Evolutionary conservation across 169 alveolate genomes (phyloP), one percentile per base, ranked within the genome.

Genomic region (Ichthyophthirius multifiliis): DNA sequence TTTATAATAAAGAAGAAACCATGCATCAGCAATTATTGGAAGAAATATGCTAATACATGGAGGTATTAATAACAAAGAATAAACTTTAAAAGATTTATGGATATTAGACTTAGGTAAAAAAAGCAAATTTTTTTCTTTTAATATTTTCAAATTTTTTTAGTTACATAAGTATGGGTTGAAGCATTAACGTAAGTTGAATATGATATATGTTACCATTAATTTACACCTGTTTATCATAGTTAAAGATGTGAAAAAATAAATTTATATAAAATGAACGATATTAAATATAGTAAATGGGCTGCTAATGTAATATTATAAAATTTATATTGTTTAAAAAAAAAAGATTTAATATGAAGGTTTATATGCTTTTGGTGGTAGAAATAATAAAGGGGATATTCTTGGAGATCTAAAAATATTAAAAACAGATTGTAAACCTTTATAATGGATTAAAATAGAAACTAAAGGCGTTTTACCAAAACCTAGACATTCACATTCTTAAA

Each of bases 341-440:
- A 9, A 55, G 71, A 55, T 55, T 55, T 55, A 55, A n/a, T 23
- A 55, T 27, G 71, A 55, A 55, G 71, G 71, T 55, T 34, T 55
- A 2, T 55, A 55, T 55, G 23, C 31, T 39, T 55, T 55, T 55
- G 71, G 71, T 20, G 71, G 71, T 16, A 55, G 31, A 27, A 55
- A 55, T 55, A 27, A n/a, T 4, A 55, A 55, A 55, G 71, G 71
- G 31, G 71, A 55, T 3, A 55, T 55, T 0, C 31, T 55, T 13
- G 71, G 71, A 3, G 71, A 55, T 20, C 31, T 55, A 55, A 55
- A 55, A 55, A 55, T 55, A 27, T 55, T 55, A 55, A 55, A 39
- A 15, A 55, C 71, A 27, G 71, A 55, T 55, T 4, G 12, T 3
- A 55, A 55, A 23, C 71, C 71, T 20, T 27, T 55, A 39, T 27